These are phyloP conservation scores for Hypoxylon subgilvum DNA, from an alignment of 495 filamentous ascomycete species.

Conservation along the genomic window DNA sequence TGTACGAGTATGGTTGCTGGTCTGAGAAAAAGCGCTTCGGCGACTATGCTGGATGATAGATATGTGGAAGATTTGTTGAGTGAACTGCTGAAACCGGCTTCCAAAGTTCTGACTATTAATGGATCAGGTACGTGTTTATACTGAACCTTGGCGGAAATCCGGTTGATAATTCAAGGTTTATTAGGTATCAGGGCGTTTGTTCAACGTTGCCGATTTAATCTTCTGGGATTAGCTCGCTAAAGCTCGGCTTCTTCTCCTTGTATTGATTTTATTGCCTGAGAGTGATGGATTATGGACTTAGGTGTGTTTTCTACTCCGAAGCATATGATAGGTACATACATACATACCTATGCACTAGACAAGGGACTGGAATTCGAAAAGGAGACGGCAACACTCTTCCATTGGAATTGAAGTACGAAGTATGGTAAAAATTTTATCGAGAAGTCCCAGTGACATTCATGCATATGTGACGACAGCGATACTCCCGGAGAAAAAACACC, in stretches of 20 bases:
- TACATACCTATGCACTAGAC: neutral
- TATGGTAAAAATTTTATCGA: slow-evolving; percentile 16
- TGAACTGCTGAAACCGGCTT: neutral
- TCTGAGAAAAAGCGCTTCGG: too few relatives aligned
- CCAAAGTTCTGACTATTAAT: too few relatives aligned
- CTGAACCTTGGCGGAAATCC: slow-evolving; percentile 18
- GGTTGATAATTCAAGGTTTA: slow-evolving; percentile 7
- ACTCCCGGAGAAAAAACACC: slow-evolving; percentile 1
- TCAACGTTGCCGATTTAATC: slow-evolving; percentile 14
- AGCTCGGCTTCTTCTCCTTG: neutral
- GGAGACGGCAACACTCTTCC: too few relatives aligned
- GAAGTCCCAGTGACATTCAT: neutral
- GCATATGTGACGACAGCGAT: slow-evolving; percentile 25
- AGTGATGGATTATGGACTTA: neutral
- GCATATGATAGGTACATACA: too few relatives aligned
- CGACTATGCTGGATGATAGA: too few relatives aligned
- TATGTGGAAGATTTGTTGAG: neutral
- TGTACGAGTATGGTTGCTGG: neutral
- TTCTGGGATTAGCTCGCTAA: slow-evolving; percentile 2
- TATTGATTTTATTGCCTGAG: neutral
- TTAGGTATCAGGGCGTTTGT: slow-evolving; percentile 1
- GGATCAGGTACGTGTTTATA: slow-evolving; percentile 16
- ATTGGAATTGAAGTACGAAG: too few relatives aligned
- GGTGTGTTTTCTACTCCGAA: too few relatives aligned
- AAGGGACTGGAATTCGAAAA: too few relatives aligned